These are phyloP conservation scores for Leptomonas pyrrhocoris DNA, from an alignment of 208 protist genomes.

Conservation along the genomic window DNA sequence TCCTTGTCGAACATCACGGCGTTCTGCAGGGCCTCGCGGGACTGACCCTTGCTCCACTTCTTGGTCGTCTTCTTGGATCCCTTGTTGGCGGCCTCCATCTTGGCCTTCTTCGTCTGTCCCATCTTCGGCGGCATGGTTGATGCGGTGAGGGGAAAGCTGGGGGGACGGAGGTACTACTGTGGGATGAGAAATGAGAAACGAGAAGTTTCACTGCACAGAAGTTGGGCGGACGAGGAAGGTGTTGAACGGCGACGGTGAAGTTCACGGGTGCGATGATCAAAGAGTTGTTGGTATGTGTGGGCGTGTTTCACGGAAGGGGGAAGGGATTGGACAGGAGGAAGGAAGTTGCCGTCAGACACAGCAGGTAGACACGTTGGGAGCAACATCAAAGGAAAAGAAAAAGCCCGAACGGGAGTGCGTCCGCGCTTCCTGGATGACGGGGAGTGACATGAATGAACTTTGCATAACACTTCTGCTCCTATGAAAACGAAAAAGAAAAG, in stretches of 20 bases:
- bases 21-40: slow-evolving; percentile 90
- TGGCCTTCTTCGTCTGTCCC: slow-evolving; percentile 71
- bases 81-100: slow-evolving; percentile 74
- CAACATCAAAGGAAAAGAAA: too few species aligned
- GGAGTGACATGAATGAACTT: too few species aligned
- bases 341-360: too few species aligned
- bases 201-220: slow-evolving; percentile 13
- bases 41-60: slow-evolving; percentile 94
- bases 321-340: too few species aligned
- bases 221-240: not conserved
- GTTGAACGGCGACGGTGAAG: not conserved
- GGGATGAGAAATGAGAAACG: slow-evolving; percentile 20
- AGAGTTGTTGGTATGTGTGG: not conserved
- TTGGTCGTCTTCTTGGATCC: slow-evolving; percentile 88
- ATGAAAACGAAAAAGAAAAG: too few species aligned
- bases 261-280: not conserved
- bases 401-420: too few species aligned
- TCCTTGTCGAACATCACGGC: slow-evolving; percentile 93
- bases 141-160: not conserved
- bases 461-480: too few species aligned
- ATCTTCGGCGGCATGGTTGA: slow-evolving; percentile 70
- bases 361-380: too few species aligned
- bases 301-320: not conserved
- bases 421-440: too few species aligned
- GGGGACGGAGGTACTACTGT: slow-evolving; percentile 21